Conservation (phyloP, 2,329 filamentous ascomycete genomes). For the Xylaria sp. region DNA sequence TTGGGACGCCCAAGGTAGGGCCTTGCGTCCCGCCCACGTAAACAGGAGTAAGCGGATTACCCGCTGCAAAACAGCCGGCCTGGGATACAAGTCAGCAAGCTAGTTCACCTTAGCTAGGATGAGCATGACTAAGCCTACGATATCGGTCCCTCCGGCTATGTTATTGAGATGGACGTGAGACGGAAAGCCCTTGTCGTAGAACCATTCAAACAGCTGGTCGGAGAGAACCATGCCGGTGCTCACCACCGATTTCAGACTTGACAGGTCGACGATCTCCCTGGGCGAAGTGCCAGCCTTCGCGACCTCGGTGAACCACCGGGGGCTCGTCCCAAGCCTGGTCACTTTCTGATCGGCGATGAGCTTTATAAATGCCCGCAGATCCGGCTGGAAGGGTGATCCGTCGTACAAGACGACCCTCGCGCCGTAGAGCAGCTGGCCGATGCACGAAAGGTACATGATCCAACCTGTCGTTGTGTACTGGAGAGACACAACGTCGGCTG, state of each 20-base stretch:
- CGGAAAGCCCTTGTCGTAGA: slow-evolving; percentile 73
- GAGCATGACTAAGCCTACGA: slow-evolving; percentile 50
- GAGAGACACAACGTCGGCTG: slow-evolving; percentile 46
- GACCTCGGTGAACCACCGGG: slow-evolving; percentile 75
- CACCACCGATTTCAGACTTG: slow-evolving; percentile 61
- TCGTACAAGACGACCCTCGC: slow-evolving; percentile 74
- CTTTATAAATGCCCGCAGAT: slow-evolving; percentile 63
- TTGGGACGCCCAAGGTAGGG: slow-evolving; percentile 51
- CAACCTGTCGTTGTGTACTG: slow-evolving; percentile 74
- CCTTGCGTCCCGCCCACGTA: slow-evolving; percentile 59
- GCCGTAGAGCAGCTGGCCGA: slow-evolving; percentile 63
- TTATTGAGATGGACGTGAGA: slow-evolving; percentile 68
- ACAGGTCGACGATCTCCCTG: slow-evolving; percentile 64
- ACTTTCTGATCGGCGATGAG: slow-evolving; percentile 65
- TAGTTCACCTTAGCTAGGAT: not conserved
- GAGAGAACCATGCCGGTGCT: slow-evolving; percentile 83
- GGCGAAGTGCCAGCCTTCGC: slow-evolving; percentile 66
- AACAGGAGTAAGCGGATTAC: slow-evolving; percentile 71
- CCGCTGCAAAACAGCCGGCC: slow-evolving; percentile 62
- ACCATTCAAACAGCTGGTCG: slow-evolving; percentile 77
- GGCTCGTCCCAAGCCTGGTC: slow-evolving; percentile 75
- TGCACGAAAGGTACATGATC: slow-evolving; percentile 80
- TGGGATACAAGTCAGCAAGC: slow-evolving; percentile 31
- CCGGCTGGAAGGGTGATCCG: slow-evolving; percentile 77
- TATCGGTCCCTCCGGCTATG: slow-evolving; percentile 77